Conservation (phyloP, 345 rosid species). For the Mangifera indica region DNA sequence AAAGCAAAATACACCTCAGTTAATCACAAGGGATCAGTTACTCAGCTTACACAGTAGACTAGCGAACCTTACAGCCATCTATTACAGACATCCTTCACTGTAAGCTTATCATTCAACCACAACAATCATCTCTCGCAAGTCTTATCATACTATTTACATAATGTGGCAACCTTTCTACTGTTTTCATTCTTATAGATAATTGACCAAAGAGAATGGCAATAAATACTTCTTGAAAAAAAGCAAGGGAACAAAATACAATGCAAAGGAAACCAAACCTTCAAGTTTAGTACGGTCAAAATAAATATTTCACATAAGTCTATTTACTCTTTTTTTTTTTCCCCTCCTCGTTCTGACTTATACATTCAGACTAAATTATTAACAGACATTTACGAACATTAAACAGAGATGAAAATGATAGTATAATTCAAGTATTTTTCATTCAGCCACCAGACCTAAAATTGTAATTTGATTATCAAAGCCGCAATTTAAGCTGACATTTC, state of each 20-base stretch:
- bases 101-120: background rate
- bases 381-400: background rate
- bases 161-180: background rate
- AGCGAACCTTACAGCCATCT: background rate
- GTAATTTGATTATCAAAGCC: background rate
- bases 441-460: background rate
- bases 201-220: background rate
- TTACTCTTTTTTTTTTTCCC: too few relatives aligned
- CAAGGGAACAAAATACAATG: background rate
- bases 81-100: background rate
- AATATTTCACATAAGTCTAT: too few relatives aligned
- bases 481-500: background rate
- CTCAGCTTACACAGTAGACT: background rate
- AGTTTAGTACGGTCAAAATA: too few relatives aligned
- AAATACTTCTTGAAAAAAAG: background rate
- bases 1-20: background rate
- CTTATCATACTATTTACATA: background rate
- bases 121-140: background rate
- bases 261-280: too few relatives aligned
- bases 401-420: background rate
- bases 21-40: background rate
- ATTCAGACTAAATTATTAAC: background rate
- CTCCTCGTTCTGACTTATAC: background rate
- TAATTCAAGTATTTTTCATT: background rate
- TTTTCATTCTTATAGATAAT: background rate